Evolutionary conservation across 2,329 filamentous ascomycete species (phyloP).

Genomic region (Coniochaeta sp.): DNA sequence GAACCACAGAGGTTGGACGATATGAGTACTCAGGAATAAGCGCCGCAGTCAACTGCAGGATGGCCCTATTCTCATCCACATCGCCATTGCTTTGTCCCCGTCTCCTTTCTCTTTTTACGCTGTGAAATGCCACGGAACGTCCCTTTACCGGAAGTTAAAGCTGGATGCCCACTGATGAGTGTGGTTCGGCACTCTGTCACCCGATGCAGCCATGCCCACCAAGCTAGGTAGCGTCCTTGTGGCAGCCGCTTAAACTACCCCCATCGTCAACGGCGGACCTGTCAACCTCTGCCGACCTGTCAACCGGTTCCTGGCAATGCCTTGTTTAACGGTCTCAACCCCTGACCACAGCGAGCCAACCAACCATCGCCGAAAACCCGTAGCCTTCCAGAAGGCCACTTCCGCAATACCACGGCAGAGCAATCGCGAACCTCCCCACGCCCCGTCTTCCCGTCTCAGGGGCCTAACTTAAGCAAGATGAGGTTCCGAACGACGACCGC

Average conservation of each 20-base stretch:
- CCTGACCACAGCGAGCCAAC: neutral
- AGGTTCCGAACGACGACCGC: neutral
- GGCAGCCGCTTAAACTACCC: neutral
- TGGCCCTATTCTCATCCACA: neutral
- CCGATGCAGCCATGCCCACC: too few relatives aligned
- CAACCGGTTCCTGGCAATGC: neutral
- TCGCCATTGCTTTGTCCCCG: too few relatives aligned
- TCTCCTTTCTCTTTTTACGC: too few relatives aligned
- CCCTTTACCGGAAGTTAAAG: too few relatives aligned
- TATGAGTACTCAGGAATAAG: neutral
- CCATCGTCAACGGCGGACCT: neutral
- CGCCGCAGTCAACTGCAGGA: neutral
- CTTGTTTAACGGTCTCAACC: neutral
- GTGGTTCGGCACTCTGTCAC: neutral
- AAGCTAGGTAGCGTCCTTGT: neutral
- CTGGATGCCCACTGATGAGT: too few relatives aligned
- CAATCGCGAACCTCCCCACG: too few relatives aligned
- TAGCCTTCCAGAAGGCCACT: slow-evolving; percentile 1
- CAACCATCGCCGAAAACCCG: neutral
- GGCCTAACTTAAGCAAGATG: neutral
- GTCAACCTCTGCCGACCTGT: neutral
- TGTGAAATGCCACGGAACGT: too few relatives aligned
- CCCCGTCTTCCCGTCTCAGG: neutral
- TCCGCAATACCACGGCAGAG: neutral
- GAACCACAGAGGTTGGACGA: neutral